phyloP scores from a whole-genome alignment of 345 rosid species.

The Trapa incisa region DNA sequence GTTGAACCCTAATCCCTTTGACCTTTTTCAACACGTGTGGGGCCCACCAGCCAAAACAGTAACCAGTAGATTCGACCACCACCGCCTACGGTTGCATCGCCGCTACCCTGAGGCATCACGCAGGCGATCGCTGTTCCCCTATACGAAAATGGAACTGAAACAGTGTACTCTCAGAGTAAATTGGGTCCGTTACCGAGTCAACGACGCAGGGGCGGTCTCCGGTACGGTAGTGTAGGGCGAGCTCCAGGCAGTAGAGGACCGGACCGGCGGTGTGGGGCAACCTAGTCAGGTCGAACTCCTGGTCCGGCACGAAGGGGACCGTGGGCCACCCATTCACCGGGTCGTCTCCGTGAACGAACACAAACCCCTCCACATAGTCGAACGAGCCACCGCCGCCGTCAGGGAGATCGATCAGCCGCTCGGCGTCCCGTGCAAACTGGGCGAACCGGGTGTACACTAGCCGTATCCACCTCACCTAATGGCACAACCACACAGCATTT shows the following conservation, averaged over 20 bases:
- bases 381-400: constrained; percentile 39
- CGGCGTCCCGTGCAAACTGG: constrained; percentile 59
- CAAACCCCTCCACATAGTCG: constrained; percentile 87
- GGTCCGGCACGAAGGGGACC: constrained; percentile 35
- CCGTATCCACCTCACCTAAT: constrained; percentile 90
- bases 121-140: too few species aligned
- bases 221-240: constrained; percentile 37
- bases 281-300: constrained; percentile 29
- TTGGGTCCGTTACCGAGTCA: constrained; percentile 42
- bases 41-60: neutral
- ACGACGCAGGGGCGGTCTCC: constrained; percentile 31
- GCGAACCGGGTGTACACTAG: constrained; percentile 60
- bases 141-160: too few species aligned
- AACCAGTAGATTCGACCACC: too few species aligned
- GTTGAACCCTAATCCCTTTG: constrained; percentile 9
- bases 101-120: too few species aligned
- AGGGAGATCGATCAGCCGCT: constrained; percentile 55
- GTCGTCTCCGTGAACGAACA: constrained; percentile 62
- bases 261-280: constrained; percentile 40
- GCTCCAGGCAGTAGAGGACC: constrained; percentile 79
- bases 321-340: constrained; percentile 77
- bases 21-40: constrained; percentile 12
- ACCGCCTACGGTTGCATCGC: too few species aligned
- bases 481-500: neutral
- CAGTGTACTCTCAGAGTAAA: too few species aligned